Percentiles rank a stretch among this genome's conserved stretches.
Conservation (phyloP, 1,284 basidiomycete species). For the Baeospora myosura region DNA sequence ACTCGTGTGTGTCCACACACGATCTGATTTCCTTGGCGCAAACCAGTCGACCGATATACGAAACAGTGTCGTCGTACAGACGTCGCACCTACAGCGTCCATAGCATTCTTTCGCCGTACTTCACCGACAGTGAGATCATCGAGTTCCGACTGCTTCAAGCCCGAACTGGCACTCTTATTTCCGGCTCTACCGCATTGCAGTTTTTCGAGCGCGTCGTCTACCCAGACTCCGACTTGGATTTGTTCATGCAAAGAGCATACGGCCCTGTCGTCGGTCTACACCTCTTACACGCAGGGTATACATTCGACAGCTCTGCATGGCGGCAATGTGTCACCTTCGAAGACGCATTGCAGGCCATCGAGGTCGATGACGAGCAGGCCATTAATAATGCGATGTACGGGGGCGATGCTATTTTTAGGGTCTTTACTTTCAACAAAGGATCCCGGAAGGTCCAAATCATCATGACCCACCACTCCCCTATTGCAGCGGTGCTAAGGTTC, state of each 20-base stretch:
- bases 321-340: background rate
- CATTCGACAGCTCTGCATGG: slow-evolving; percentile 11
- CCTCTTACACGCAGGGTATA: slow-evolving; percentile 16
- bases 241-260: slow-evolving; percentile 23
- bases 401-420: slow-evolving; percentile 6
- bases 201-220: slow-evolving; percentile 28
- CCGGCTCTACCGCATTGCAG: slow-evolving; percentile 33
- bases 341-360: slow-evolving; percentile 1
- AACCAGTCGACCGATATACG: background rate
- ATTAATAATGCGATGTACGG: background rate
- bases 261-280: slow-evolving; percentile 10
- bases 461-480: slow-evolving; percentile 4
- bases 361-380: background rate
- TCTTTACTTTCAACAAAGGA: slow-evolving; percentile 9
- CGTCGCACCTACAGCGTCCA: slow-evolving; percentile 12
- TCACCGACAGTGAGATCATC: slow-evolving; percentile 15
- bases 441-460: slow-evolving; percentile 12
- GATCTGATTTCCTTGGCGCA: slow-evolving; percentile 5
- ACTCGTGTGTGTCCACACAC: slow-evolving; percentile 3
- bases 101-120: slow-evolving; percentile 21
- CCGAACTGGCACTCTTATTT: slow-evolving; percentile 26
- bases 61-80: slow-evolving; percentile 5
- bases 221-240: slow-evolving; percentile 28
- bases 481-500: slow-evolving; percentile 12
- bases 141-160: slow-evolving; percentile 26